Base-by-base conservation (phyloP, 352 stramenopile species). In the Nothophytophthora sp. region DNA sequence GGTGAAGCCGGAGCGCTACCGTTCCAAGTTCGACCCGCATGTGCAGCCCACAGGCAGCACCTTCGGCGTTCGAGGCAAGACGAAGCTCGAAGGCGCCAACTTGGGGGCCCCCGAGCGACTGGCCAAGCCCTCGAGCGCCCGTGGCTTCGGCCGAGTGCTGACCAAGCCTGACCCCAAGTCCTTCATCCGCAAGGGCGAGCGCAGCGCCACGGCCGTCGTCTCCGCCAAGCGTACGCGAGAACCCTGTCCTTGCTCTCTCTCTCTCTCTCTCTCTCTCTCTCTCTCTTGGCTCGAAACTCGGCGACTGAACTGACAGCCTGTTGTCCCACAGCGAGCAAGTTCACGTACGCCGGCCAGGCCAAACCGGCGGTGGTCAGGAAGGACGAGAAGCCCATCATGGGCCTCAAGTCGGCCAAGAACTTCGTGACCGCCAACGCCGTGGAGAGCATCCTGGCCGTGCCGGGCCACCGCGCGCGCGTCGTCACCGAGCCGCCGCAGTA, bases 381-480 rank as follows among this genome's bases (percentile, higher is more conserved):
- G 11, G 72, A 95, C 29, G 92, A 98, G 25, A 95, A 90, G 48
- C 91, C 94, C 1, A 89, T 97, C 37, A 90, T 96, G 74, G 94
- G 92, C 0, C 67, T 98, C 36, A 95, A 92, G 37, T 96, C 88
- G 1, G 78, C 76, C 43, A 98, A 97, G 67, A 97, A 98, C 50
- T 98, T 92, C 50, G 69, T 98, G 27, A 95, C 86, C 15, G 81
- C 88, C 4, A 98, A 98, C 76, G 92, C 94, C 8, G 84, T 98
- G 3, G 90, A 98, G 64, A 81, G 75, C 1, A 98, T 98, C 48
- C 69, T 97, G 10, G 58, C 87, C 29, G 70, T 91, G 36, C 81
- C 84, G 0, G 77, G 74, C 12, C 77, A 77, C 38, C 76, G 84
- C 10, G 77, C 73, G 2, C 71, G 67, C 4, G 68, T 60, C 45